Conservation (phyloP, 768 basidiomycete species). For the Hydnum rufescens region DNA sequence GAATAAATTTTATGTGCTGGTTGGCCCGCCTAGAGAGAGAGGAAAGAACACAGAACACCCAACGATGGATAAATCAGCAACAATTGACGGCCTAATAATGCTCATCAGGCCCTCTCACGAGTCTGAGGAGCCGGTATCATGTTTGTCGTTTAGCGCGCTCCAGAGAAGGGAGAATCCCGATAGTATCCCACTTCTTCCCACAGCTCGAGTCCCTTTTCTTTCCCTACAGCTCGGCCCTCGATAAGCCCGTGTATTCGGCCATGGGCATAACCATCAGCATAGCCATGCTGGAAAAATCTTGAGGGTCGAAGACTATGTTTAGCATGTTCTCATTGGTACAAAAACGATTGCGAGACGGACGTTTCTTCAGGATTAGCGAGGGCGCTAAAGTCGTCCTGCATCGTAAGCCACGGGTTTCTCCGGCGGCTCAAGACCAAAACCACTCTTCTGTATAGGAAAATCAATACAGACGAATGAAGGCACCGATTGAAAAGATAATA, state of each 20-base stretch:
- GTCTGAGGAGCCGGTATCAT: constrained; percentile 28
- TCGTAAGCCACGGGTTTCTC: too few relatives aligned
- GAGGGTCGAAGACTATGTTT: not conserved
- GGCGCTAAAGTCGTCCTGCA: constrained; percentile 9
- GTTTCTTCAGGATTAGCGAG: constrained; percentile 12
- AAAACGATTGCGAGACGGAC: constrained; percentile 5
- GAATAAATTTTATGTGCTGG: not conserved
- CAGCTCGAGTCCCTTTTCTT: constrained; percentile 82
- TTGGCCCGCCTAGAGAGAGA: not conserved
- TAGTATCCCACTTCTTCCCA: constrained; percentile 97
- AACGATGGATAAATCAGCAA: constrained; percentile 2
- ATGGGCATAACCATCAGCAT: constrained; percentile 58
- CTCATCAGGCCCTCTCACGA: too few relatives aligned
- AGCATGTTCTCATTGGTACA: not conserved
- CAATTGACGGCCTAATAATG: too few relatives aligned
- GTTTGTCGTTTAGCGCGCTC: constrained; percentile 28
- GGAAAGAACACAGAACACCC: not conserved
- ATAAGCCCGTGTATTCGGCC: constrained; percentile 78
- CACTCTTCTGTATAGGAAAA: too few relatives aligned
- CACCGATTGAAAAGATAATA: too few relatives aligned
- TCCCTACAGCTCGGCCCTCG: constrained; percentile 75
- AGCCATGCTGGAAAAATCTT: constrained; percentile 26
- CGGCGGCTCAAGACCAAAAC: too few relatives aligned
- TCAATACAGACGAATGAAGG: too few relatives aligned
- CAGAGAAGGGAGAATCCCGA: constrained; percentile 61